These are phyloP conservation scores for Talaromyces sp. DNA, from an alignment of 2,329 filamentous ascomycete genomes.

Conservation along the genomic window DNA sequence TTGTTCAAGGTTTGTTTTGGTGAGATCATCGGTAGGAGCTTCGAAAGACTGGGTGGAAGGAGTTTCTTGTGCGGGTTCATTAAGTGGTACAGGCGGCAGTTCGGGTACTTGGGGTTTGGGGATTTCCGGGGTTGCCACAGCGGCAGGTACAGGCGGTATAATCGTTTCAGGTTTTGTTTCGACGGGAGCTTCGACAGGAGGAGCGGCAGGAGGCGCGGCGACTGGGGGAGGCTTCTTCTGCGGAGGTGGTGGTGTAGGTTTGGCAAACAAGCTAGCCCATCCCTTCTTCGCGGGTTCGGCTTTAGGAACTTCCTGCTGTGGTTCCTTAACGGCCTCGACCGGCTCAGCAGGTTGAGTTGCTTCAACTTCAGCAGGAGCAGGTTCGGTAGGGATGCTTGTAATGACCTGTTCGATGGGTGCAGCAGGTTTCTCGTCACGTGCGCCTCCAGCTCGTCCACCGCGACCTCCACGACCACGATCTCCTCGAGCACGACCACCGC, in stretches of 20 bases:
- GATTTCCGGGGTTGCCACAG: slow-evolving; percentile 42
- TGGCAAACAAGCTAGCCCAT: slow-evolving; percentile 74
- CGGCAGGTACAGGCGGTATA: slow-evolving; percentile 32
- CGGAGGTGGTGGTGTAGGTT: slow-evolving; percentile 51
- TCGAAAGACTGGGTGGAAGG: slow-evolving; percentile 49
- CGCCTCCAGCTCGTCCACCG: slow-evolving; percentile 44
- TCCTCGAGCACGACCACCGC: slow-evolving; percentile 46
- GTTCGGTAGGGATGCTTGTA: slow-evolving; percentile 20
- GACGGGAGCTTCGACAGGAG: slow-evolving; percentile 29
- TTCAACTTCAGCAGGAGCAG: slow-evolving; percentile 23
- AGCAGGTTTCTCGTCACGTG: slow-evolving; percentile 35
- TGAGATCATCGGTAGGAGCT: slow-evolving; percentile 77
- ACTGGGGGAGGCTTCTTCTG: slow-evolving; percentile 48
- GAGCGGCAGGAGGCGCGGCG: slow-evolving; percentile 34
- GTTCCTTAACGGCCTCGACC: slow-evolving; percentile 23
- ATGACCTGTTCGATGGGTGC: slow-evolving; percentile 20
- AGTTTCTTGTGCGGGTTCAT: slow-evolving; percentile 31
- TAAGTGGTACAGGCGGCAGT: slow-evolving; percentile 30
- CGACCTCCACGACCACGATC: slow-evolving; percentile 48
- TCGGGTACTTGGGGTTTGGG: slow-evolving; percentile 37
- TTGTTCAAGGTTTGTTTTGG: slow-evolving; percentile 87
- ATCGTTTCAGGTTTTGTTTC: slow-evolving; percentile 39
- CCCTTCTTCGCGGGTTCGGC: slow-evolving; percentile 43
- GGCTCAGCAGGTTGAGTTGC: slow-evolving; percentile 25
- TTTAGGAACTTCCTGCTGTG: slow-evolving; percentile 28